Evolutionary conservation across 371 early-diverging fungal genomes (phyloP).

Genomic region (Lichtheimia hyalospora): DNA sequence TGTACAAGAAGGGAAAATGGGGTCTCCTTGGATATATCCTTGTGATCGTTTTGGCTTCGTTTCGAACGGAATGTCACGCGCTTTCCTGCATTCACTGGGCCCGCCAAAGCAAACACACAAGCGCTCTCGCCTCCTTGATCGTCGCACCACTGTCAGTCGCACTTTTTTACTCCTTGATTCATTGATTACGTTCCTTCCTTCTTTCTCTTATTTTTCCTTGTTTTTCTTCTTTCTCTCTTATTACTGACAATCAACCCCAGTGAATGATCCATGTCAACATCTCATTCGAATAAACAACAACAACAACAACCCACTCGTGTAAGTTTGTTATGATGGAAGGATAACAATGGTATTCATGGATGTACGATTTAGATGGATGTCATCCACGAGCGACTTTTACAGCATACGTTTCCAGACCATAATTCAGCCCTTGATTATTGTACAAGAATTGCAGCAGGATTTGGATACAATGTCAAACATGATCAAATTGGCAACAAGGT

Average conservation of each 20-base stretch:
- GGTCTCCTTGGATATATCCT: too few species aligned
- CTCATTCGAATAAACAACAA: not conserved
- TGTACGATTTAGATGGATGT: not conserved
- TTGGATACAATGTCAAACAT: not conserved
- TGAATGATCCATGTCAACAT: not conserved
- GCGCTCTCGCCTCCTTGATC: not conserved
- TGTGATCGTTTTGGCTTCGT: not conserved
- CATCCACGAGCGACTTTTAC: not conserved
- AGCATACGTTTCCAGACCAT: not conserved
- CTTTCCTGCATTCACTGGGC: not conserved
- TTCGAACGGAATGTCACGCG: slow-evolving; percentile 1
- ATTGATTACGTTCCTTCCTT: not conserved
- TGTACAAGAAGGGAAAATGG: too few species aligned
- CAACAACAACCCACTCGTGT: not conserved
- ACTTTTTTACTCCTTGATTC: not conserved
- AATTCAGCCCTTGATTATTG: not conserved
- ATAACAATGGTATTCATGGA: not conserved
- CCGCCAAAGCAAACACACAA: not conserved
- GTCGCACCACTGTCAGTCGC: not conserved
- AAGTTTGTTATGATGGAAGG: not conserved
- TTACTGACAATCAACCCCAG: not conserved
- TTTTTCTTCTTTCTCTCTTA: not conserved
- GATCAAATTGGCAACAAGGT: slow-evolving; percentile 1
- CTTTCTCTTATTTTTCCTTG: not conserved
- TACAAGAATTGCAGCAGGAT: not conserved